phyloP scores from a whole-genome alignment of 139 green algal species.

The Picochlorum costavermella region DNA sequence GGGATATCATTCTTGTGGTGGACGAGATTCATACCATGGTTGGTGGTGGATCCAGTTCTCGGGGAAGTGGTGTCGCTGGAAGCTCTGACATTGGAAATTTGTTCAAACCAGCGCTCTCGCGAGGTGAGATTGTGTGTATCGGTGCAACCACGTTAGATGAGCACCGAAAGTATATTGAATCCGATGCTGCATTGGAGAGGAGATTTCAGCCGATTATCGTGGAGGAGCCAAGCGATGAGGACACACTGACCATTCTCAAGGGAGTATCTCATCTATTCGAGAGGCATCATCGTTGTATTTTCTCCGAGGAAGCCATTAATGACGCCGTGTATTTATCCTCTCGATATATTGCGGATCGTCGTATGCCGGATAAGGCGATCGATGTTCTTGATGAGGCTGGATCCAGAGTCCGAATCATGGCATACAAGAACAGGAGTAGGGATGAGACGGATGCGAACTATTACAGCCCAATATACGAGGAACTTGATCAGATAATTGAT shows the following conservation, averaged over 20 bases:
- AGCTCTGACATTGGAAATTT: slow-evolving; percentile 94
- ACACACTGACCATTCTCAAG: slow-evolving; percentile 73
- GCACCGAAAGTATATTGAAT: slow-evolving; percentile 87
- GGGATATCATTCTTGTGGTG: slow-evolving; percentile 91
- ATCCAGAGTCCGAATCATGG: slow-evolving; percentile 68
- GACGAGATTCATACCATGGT: slow-evolving; percentile 94
- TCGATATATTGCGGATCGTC: slow-evolving; percentile 78
- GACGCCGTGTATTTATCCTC: slow-evolving; percentile 47
- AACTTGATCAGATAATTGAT: slow-evolving; percentile 50
- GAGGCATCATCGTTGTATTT: slow-evolving; percentile 66
- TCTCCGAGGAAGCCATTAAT: slow-evolving; percentile 42
- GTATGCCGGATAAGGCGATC: slow-evolving; percentile 94
- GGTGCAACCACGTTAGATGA: slow-evolving; percentile 81
- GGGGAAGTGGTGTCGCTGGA: slow-evolving; percentile 46
- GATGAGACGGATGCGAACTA: slow-evolving; percentile 10
- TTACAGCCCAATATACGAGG: slow-evolving; percentile 12
- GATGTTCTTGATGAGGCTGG: slow-evolving; percentile 98
- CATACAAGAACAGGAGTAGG: slow-evolving; percentile 41
- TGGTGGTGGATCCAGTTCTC: slow-evolving; percentile 61
- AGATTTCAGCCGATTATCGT: slow-evolving; percentile 92
- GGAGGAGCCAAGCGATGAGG: slow-evolving; percentile 55
- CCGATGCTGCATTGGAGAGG: slow-evolving; percentile 85
- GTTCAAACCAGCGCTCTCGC: slow-evolving; percentile 84
- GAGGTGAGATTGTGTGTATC: slow-evolving; percentile 73
- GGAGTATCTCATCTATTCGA: slow-evolving; percentile 71